These are phyloP conservation scores for Diplodia seriata DNA, from an alignment of 2,329 filamentous ascomycete genomes.

Conservation along the genomic window DNA sequence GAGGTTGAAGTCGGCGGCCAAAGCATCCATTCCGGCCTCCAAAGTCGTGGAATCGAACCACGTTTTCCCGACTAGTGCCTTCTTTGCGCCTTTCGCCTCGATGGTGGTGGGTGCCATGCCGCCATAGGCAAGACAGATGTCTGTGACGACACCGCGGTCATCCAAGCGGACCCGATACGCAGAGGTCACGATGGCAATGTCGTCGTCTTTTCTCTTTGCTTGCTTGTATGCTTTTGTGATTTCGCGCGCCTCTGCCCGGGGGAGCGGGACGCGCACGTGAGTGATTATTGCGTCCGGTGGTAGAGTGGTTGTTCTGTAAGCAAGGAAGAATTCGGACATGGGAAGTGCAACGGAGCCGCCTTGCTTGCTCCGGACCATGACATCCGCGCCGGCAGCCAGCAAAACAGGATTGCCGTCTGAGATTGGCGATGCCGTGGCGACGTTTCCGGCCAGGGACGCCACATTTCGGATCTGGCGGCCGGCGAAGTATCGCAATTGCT, in stretches of 20 bases:
- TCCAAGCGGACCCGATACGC: conserved; percentile 78
- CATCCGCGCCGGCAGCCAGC: conserved; percentile 78
- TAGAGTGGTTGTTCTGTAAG: conserved; percentile 83
- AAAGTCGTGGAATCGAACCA: conserved; percentile 82
- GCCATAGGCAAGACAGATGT: conserved; percentile 83
- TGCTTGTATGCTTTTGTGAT: conserved; percentile 92
- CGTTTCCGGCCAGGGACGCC: conserved; percentile 89
- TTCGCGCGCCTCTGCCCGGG: conserved; percentile 71
- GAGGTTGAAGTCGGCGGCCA: conserved; percentile 85
- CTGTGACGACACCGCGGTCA: conserved; percentile 70
- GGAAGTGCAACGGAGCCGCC: conserved; percentile 65
- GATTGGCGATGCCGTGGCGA: conserved; percentile 92
- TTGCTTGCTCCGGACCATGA: conserved; percentile 77
- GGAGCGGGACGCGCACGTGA: conserved; percentile 78
- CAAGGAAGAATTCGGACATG: conserved; percentile 87
- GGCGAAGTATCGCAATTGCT: conserved; percentile 92
- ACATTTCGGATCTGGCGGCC: conserved; percentile 95
- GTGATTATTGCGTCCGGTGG: conserved; percentile 80
- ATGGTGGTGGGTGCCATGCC: conserved; percentile 93
- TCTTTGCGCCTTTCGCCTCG: conserved; percentile 75
- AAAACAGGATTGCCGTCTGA: conserved; percentile 94
- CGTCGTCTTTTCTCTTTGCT: conserved; percentile 93
- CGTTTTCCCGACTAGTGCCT: conserved; percentile 74
- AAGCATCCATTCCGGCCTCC: conserved; percentile 81
- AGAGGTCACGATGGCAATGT: conserved; percentile 94